Evolutionary conservation across 768 basidiomycete species (phyloP), one percentile per base, ranked within the genome.

Genomic region (Candolleomyces aberdarensis): DNA sequence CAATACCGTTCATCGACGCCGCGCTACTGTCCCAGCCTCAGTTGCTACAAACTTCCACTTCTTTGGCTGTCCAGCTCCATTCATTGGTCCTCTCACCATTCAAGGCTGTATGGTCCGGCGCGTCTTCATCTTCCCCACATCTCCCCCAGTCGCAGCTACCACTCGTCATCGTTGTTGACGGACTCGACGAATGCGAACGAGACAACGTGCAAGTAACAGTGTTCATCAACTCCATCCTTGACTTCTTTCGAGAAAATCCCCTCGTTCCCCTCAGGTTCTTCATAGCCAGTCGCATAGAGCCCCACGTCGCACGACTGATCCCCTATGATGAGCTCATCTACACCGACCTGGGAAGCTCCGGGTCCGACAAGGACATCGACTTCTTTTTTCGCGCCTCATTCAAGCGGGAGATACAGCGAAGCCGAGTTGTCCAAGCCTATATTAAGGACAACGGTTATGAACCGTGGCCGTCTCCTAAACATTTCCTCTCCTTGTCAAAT

Each of bases 171-270:
- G 52, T 67, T 39, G 32, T 67, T n/a, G 66, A 67, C 54, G 66
- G 66, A 14, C 44, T 67, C 26, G 66, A 68, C 17, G 65, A 68
- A 58, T 68, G 67, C 39, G n/a, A 29, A 13, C 26, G 26, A 26
- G 59, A 57, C 20, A n/a, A 54, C 6, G 49, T 53, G 2, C 26
- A 40, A 11, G 65, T 65, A n/a, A 40, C 39, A 3, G 48, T 62
- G 6, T 32, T 68, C 6, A 20, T 68, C 5, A 19, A 46, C 5
- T 40, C n/a, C 19, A 20, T 22, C 13, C 14, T 49, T 5, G 48
- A 49, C n/a, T 49, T 49, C n/a, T 49, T 49, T 22, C 2, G 26
- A 10, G 3, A 22, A 4, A 17, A 49, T 49, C 48, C 48, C 48
- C 14, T 19, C 19, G n/a, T 49, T 10, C 48, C 48, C 13, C 48